Conservation (phyloP, 768 basidiomycete species). For the Tricholoma matsutake region DNA sequence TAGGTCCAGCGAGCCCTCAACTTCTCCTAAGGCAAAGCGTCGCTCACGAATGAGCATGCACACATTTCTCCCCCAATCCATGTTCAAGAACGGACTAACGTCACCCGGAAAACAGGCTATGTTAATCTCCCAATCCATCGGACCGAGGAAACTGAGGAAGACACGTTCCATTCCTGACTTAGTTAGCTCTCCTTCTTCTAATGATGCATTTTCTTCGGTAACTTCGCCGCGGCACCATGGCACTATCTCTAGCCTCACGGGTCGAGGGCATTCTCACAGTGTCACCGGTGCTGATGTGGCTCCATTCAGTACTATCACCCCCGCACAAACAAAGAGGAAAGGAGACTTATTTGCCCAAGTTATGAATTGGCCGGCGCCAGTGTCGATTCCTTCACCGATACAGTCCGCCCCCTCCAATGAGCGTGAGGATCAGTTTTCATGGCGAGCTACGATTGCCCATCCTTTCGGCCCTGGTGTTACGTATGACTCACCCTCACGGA, state of each 20-base stretch:
- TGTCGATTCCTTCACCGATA: conserved; percentile 37
- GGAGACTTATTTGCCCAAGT: conserved; percentile 62
- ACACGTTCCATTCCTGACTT: conserved; percentile 73
- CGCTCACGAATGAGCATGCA: conserved; percentile 72
- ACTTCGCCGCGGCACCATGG: conserved; percentile 16
- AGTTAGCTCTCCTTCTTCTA: conserved; percentile 27
- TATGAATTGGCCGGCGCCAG: conserved; percentile 51
- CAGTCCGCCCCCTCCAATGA: conserved; percentile 28
- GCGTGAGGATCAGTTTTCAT: conserved; percentile 16
- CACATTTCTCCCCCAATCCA: conserved; percentile 37
- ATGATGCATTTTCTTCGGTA: conserved; percentile 18
- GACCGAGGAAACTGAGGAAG: conserved; percentile 61
- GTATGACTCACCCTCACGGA: conserved; percentile 58
- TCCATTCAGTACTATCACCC: conserved; percentile 32
- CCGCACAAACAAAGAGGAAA: conserved; percentile 22
- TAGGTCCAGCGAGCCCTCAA: conserved; percentile 32
- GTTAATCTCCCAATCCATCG: conserved; percentile 21
- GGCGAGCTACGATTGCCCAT: conserved; percentile 36
- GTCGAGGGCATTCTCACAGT: conserved; percentile 74
- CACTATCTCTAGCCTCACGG: conserved; percentile 29
- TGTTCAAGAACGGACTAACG: conserved; percentile 41
- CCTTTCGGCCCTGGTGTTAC: conserved; percentile 65
- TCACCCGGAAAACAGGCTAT: conserved; percentile 27
- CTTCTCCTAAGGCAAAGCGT: conserved; percentile 45
- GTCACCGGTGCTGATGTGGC: conserved; percentile 70